Evolutionary conservation across 2,329 filamentous ascomycete genomes (phyloP).

Genomic region (Emericellopsis atlantica): DNA sequence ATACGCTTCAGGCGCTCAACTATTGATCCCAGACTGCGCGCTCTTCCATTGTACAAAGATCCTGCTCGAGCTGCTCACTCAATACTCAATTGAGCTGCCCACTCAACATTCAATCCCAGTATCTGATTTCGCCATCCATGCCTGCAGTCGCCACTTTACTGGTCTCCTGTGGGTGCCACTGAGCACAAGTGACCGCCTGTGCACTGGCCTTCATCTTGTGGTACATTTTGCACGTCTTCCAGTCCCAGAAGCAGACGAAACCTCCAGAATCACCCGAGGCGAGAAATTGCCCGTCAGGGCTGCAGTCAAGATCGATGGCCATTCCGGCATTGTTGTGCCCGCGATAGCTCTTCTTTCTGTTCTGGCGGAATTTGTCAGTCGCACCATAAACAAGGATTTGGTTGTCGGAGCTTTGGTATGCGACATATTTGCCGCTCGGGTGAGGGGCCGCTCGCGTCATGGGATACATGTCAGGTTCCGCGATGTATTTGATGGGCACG

Average conservation of each 20-base stretch:
- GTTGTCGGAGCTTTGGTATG: slow-evolving; percentile 89
- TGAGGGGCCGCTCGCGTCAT: slow-evolving; percentile 79
- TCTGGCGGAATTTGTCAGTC: slow-evolving; percentile 92
- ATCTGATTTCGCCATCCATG: slow-evolving; percentile 75
- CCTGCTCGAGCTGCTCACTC: background rate
- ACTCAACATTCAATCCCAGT: slow-evolving; percentile 62
- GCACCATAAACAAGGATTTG: slow-evolving; percentile 93
- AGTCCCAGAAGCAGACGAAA: slow-evolving; percentile 95
- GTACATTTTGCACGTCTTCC: slow-evolving; percentile 99
- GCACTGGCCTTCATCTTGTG: slow-evolving; percentile 86
- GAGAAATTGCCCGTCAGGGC: slow-evolving; percentile 85
- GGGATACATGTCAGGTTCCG: slow-evolving; percentile 95
- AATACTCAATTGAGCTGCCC: too few species aligned
- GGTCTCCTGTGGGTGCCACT: slow-evolving; percentile 96
- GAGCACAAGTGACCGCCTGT: slow-evolving; percentile 69
- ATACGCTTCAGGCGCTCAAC: background rate
- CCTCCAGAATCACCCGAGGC: slow-evolving; percentile 78
- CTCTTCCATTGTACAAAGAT: too few species aligned
- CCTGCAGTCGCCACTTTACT: slow-evolving; percentile 89
- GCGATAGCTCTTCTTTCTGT: slow-evolving; percentile 91
- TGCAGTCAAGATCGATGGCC: slow-evolving; percentile 78
- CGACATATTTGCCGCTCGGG: slow-evolving; percentile 85
- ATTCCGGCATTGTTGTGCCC: slow-evolving; percentile 95
- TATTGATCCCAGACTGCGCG: background rate
- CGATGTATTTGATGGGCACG: slow-evolving; percentile 96